phyloP scores from a whole-genome alignment of 1,139 yeast species.

The Kurtzmaniella quercitrusa region DNA sequence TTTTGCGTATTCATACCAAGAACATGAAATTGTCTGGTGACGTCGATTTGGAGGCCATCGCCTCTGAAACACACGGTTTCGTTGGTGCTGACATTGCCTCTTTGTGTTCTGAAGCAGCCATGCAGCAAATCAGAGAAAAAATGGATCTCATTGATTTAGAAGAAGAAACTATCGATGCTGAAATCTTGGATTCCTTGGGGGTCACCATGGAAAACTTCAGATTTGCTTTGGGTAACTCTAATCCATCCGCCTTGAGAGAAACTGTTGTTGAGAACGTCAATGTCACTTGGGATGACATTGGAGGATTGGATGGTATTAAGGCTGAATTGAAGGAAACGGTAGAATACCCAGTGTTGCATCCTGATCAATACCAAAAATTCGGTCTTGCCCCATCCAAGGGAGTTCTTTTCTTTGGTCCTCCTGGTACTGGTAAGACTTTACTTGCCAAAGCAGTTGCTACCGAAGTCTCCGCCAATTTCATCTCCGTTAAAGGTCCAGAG shows the following conservation, averaged over 20 bases:
- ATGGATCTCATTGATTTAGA: conserved; percentile 97
- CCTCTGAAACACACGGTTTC: conserved; percentile 54
- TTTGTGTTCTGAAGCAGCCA: conserved; percentile 96
- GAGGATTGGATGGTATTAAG: conserved; percentile 94
- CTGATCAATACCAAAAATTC: conserved; percentile 96
- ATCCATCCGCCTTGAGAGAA: conserved; percentile 98
- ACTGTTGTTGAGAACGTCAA: conserved; percentile 98
- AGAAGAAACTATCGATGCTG: conserved; percentile 97
- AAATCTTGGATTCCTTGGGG: conserved; percentile 91
- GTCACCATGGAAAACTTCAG: conserved; percentile 99
- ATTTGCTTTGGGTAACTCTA: conserved; percentile 95
- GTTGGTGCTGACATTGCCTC: conserved; percentile 83
- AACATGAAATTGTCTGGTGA: conserved; percentile 96
- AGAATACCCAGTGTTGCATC: conserved; percentile 97
- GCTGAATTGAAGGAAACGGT: conserved; percentile 97
- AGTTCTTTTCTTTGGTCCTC: conserved; percentile 97
- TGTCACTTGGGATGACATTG: conserved; percentile 97
- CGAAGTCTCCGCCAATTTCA: conserved; percentile 94
- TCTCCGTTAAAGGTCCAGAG: conserved; percentile 96
- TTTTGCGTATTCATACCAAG: conserved; percentile 80
- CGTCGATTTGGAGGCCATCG: conserved; percentile 89
- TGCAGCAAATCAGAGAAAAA: conserved; percentile 94
- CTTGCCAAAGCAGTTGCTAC: conserved; percentile 98
- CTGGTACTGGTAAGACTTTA: conserved; percentile 98
- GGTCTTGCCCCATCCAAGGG: conserved; percentile 98